phyloP scores from a whole-genome alignment of 805 yeast species.

The Barnettozyma wickerhamii region DNA sequence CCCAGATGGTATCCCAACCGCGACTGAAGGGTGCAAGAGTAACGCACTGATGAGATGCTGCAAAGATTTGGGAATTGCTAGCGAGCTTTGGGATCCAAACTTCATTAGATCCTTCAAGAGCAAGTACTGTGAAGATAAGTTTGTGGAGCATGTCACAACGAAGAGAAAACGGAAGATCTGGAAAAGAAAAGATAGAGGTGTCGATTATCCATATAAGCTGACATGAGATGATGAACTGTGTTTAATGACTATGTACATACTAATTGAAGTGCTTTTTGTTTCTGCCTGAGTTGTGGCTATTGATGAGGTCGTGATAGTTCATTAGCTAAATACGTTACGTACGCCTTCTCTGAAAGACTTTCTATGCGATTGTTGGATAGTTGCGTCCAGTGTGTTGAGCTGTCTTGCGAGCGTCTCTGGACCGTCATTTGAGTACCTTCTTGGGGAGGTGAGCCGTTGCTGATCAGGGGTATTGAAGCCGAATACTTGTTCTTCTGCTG shows the following conservation, averaged over 20 bases:
- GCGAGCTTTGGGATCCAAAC: conserved; percentile 95
- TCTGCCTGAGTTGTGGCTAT: too few species aligned
- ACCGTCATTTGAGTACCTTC: not conserved
- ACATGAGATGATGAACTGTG: too few species aligned
- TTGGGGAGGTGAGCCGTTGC: not conserved
- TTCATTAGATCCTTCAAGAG: conserved; percentile 71
- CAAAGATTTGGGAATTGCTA: conserved; percentile 93
- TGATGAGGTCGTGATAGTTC: too few species aligned
- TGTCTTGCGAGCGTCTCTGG: not conserved
- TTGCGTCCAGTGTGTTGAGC: not conserved
- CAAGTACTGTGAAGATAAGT: conserved; percentile 69
- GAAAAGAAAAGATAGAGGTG: conserved; percentile 78
- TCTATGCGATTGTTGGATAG: not conserved
- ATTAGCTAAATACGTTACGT: not conserved
- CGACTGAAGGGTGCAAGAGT: conserved; percentile 95
- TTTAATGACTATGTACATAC: too few species aligned
- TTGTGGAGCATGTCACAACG: conserved; percentile 78
- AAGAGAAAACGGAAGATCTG: conserved; percentile 88
- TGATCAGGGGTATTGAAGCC: not conserved
- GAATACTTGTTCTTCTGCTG: not conserved
- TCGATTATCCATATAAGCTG: conserved; percentile 81
- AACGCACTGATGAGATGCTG: conserved; percentile 98
- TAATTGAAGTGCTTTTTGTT: not conserved
- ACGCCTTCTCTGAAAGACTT: not conserved
- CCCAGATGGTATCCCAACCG: conserved; percentile 86